Base-by-base conservation (phyloP, 305 asterid genomes). In the Fraxinus latifolia region DNA sequence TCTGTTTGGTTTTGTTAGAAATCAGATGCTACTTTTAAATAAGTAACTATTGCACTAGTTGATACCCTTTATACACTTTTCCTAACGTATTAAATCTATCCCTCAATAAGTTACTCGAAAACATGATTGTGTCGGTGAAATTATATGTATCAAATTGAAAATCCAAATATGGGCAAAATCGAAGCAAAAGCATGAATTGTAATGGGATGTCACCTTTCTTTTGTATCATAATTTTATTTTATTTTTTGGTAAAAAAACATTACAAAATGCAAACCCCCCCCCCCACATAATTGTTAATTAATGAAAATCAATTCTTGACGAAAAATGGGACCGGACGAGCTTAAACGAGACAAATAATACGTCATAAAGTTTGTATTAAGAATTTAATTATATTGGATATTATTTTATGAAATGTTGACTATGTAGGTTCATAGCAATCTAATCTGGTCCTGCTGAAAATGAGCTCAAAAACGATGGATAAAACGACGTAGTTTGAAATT, bases 341-440 rank as follows among this genome's bases (percentile, higher is more conserved):
- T 21, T 7, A 60, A 62, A 62, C n/a, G 4, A 1, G n/a, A 23
- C n/a, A 23, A 65, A 65, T 23, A 25, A 25, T 25, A 25, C 1
- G 33, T 2, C 17, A 4, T 62, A 8, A 25, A 33, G 1, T 3
- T 25, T 0, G 33, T 25, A 25, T 65, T 1, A 21, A 21, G 14
- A 60, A 60, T 60, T 47, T 47, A 47, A 14, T 47, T 47, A 47
- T 47, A 5, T 14, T 14, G 58, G 19, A 47, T 47, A 47, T 47
- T 14, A 15, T 47, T 47, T 14, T 47, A 36, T 62, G 37, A 37
- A 76, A 73, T 21, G 37, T 81, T 80, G 78, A 79, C 72, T 44
- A 2, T 55, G 12, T 19, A 39, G 74, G 37, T 58, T 3, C 75
- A 17, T 78, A 65, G 81, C 81, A 74, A 84, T 80, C 84, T 80